Conservation (phyloP, 257 asterid genomes). For the Cruciata laevipes region DNA sequence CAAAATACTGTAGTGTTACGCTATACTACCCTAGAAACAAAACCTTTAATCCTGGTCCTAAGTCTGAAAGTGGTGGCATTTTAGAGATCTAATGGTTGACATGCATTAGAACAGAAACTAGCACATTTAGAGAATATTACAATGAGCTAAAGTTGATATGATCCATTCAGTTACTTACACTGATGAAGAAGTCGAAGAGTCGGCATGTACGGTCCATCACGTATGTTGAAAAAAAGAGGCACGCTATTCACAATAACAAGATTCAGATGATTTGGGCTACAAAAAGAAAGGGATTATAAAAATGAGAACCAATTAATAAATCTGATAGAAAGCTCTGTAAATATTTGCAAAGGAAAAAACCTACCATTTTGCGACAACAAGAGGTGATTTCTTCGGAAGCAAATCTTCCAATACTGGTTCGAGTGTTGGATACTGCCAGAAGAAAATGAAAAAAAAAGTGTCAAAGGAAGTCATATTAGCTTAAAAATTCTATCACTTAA, state of each 20-base stretch:
- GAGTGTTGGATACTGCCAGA: constrained; percentile 76
- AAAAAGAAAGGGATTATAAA: constrained; percentile 2
- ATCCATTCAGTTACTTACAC: constrained; percentile 41
- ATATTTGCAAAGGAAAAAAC: constrained; percentile 3
- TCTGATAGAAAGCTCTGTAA: constrained; percentile 7
- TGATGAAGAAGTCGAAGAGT: constrained; percentile 97
- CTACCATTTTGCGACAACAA: constrained; percentile 92
- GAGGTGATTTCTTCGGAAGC: constrained; percentile 94
- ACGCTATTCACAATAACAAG: constrained; percentile 89
- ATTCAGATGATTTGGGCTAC: constrained; percentile 93
- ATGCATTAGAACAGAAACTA: too few species aligned
- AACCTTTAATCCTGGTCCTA: not conserved
- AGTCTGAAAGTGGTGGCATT: not conserved
- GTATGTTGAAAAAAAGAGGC: constrained; percentile 90
- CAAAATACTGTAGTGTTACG: not conserved
- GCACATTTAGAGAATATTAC: too few species aligned
- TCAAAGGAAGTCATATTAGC: constrained; percentile 9
- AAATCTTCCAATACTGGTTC: constrained; percentile 84
- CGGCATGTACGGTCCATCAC: constrained; percentile 99
- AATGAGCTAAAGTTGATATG: not conserved
- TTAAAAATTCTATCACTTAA: not conserved
- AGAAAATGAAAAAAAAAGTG: constrained; percentile 3
- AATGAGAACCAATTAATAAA: constrained; percentile 7
- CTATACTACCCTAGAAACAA: not conserved
- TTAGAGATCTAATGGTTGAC: not conserved